Evolutionary conservation across 2,329 filamentous ascomycete species (phyloP).

Genomic region (Cytospora piceicola): DNA sequence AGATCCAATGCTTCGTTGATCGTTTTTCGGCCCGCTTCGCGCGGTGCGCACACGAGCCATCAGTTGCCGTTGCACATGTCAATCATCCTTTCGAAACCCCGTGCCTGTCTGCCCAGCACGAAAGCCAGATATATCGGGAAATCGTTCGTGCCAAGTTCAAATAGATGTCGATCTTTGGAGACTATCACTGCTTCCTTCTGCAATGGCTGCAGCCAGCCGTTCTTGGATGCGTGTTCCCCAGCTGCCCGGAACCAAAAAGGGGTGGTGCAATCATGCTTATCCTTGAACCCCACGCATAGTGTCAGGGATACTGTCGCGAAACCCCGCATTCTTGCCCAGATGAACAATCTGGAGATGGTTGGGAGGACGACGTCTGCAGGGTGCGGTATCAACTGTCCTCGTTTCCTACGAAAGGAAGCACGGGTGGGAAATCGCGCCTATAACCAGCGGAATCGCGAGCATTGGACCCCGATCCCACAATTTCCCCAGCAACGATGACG

Average conservation of each 20-base stretch:
- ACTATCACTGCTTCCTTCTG: background rate
- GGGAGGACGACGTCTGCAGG: background rate
- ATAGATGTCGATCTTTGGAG: background rate
- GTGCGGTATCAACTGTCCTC: background rate
- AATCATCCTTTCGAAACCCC: background rate
- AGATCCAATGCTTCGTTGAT: background rate
- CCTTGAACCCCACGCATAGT: background rate
- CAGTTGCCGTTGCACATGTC: background rate
- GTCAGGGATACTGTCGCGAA: background rate
- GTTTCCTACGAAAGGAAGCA: background rate
- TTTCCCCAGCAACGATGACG: conserved; percentile 20
- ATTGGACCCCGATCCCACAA: background rate
- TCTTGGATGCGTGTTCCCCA: background rate
- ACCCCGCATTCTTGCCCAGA: background rate
- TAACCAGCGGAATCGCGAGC: background rate
- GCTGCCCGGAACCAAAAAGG: background rate
- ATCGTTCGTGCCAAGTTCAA: background rate
- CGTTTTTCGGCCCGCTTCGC: background rate
- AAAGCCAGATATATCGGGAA: background rate
- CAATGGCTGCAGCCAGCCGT: background rate
- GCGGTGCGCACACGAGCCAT: background rate
- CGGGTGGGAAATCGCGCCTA: background rate
- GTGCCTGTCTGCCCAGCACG: background rate
- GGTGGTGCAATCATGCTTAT: background rate
- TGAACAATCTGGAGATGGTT: conserved; percentile 1